These are phyloP conservation scores for Hypoxylon sp. DNA, from an alignment of 2,329 filamentous ascomycete species.

Conservation along the genomic window DNA sequence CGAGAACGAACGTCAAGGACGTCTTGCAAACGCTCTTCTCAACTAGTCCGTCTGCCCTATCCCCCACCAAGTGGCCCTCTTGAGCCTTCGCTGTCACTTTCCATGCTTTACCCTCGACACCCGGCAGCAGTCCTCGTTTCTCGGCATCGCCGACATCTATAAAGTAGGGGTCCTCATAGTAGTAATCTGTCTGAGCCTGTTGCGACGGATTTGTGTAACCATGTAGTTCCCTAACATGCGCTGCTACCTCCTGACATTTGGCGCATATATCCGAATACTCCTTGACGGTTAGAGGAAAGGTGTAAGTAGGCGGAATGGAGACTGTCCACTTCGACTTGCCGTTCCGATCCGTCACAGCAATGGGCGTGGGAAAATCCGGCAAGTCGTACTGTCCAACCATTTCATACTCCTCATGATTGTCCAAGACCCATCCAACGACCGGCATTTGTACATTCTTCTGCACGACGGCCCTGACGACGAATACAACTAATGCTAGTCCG, in stretches of 20 bases:
- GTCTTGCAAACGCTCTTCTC: slow-evolving; percentile 74
- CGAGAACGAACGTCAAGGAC: slow-evolving; percentile 84
- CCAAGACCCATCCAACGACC: slow-evolving; percentile 59
- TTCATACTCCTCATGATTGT: slow-evolving; percentile 69
- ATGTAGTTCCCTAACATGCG: slow-evolving; percentile 68
- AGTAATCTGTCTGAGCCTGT: slow-evolving; percentile 66
- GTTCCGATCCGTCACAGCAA: slow-evolving; percentile 76
- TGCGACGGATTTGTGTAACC: slow-evolving; percentile 61
- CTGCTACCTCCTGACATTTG: slow-evolving; percentile 76
- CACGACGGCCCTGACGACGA: slow-evolving; percentile 60
- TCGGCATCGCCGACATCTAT: slow-evolving; percentile 83
- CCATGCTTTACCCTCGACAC: slow-evolving; percentile 57
- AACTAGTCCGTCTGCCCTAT: slow-evolving; percentile 60
- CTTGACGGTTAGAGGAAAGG: slow-evolving; percentile 76
- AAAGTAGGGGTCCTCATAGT: slow-evolving; percentile 76
- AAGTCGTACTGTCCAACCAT: slow-evolving; percentile 76
- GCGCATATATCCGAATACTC: slow-evolving; percentile 80
- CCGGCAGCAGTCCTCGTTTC: slow-evolving; percentile 72
- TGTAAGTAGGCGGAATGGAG: slow-evolving; percentile 76
- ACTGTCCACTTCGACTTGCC: slow-evolving; percentile 84
- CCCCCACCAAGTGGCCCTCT: slow-evolving; percentile 62
- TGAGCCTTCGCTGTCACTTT: slow-evolving; percentile 56
- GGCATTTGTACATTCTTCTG: slow-evolving; percentile 53
- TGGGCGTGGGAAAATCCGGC: slow-evolving; percentile 80
- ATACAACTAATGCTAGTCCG: slow-evolving; percentile 66